Evolutionary conservation across 805 yeast species (phyloP), one percentile per base, ranked within the genome.

Genomic region (Saturnispora galanensis): DNA sequence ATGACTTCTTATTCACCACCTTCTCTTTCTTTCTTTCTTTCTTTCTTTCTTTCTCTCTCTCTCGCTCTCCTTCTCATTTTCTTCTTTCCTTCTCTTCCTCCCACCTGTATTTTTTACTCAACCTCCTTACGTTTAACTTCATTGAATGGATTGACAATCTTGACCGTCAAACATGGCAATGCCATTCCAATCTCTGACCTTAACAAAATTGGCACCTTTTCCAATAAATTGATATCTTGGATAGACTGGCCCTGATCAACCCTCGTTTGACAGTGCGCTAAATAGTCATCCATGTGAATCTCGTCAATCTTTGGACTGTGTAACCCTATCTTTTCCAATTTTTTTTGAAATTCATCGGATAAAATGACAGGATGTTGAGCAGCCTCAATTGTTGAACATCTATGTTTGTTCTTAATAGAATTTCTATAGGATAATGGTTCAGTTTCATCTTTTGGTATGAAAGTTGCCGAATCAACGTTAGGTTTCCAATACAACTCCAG

Each of bases 121-220:
- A 34, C 15, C 31, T 36, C 29, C 34, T 18, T 37, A 5, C 21
- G 21, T 9, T 37, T 13, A 21, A 5, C 26, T 21, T 21, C 26
- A 21, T 21, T 21, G 26, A 89, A 90, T 30, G 98, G 98, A 56
- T 90, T 90, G 57, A 89, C 69, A 7, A 90, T 84, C 55, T 96
- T 76, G 12, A 93, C 96, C 3, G 96, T 86, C 55, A 90, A 72
- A 62, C 97, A 90, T 13, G 98, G 98, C 44, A 90, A 70, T 2
- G 96, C 90, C 89, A 87, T 87, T 41, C 96, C 97, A 42, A 88
- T 77, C 60, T 89, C 97, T 0, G 96, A 87, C 56, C 96, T 73
- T 51, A 93, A 69, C 49, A 90, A 68, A 30, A 90, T 79, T 9
- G 97, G 97, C 40, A 90, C 82, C 54, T 78, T 81, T 41, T 73